Base-by-base conservation (phyloP, 331 rosid genomes). In the Malus hybrid region DNA sequence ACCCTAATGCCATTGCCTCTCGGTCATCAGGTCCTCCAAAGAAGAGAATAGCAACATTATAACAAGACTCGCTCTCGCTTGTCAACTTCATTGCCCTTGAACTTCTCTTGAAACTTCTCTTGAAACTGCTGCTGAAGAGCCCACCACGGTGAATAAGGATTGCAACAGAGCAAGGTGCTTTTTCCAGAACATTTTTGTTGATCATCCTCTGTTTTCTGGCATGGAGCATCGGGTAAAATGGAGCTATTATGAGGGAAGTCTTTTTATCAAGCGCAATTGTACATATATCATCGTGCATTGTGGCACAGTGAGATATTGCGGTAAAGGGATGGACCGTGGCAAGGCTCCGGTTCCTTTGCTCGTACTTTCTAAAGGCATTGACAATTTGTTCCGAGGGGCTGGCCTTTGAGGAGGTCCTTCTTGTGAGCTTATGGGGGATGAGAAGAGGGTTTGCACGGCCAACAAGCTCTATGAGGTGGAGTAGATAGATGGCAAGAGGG, bases 1-100 rank as follows among this genome's bases (percentile, higher is more conserved):
- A 69, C 53, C 75, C 89, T 5, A 82, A 48, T 20, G 86, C 75
- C 19, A 80, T 46, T 15, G 83, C 83, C 72, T 86, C 89, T 30
- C 81, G 57, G 52, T 86, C 87, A 12, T 86, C 85, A 18, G 78
- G 77, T 42, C 89, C 85, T 8, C 85, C 86, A 20, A 82, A 52
- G 78, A 85, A 82, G 12, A 85, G 71, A 29, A 80, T 20, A 4
- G 65, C 89, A 18, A 82, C 73, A 30, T 68, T 78, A 32, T 65
- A 82, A 12, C 64, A 20, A 32, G 73, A 46, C 33, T 64, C 52
- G 22, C 10, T 15, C 22, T 30, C 6, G n/a, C 69, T 56, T 29
- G 66, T 50, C 72, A 60, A 9, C 32, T 30, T 63, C 68, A 29
- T 36, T 30, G 67, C 42, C 15, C 66, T 55, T n/a, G 75, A 20